Evolutionary conservation across 768 basidiomycete species (phyloP).

Genomic region (Gloeophyllum trabeum): DNA sequence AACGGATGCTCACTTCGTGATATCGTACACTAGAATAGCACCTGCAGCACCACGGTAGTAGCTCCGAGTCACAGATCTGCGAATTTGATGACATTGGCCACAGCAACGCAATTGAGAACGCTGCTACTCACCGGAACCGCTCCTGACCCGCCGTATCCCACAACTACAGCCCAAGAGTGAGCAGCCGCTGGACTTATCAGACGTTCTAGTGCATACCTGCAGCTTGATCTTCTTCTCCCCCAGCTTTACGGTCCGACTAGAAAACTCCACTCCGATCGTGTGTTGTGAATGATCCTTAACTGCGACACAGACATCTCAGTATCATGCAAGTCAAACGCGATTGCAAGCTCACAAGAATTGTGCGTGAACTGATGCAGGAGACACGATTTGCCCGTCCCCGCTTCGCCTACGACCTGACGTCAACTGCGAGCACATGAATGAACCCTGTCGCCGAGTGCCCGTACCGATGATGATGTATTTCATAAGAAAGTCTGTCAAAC

Average conservation of each 20-base stretch:
- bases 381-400: conserved; percentile 96
- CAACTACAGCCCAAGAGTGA: conserved; percentile 34
- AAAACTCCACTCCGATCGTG: conserved; percentile 98
- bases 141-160: conserved; percentile 99
- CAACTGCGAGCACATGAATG: conserved; percentile 1
- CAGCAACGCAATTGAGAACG: conserved; percentile 10
- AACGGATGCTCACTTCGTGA: conserved; percentile 56
- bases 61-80: conserved; percentile 82
- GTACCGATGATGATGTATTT: conserved; percentile 96
- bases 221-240: conserved; percentile 94
- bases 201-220: conserved; percentile 45
- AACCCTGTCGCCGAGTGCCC: conserved; percentile 1
- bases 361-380: conserved; percentile 94
- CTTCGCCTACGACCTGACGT: conserved; percentile 54
- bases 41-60: conserved; percentile 95
- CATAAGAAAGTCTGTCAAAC: conserved; percentile 81
- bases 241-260: conserved; percentile 83
- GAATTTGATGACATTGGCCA: conserved; percentile 7
- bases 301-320: conserved; percentile 19
- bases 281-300: conserved; percentile 96
- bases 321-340: background rate
- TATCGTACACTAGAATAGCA: conserved; percentile 88
- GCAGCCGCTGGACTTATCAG: background rate
- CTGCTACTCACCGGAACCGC: conserved; percentile 59
- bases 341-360: conserved; percentile 67